Conservation (phyloP, 2,329 filamentous ascomycete species). For the Fusarium sp. region DNA sequence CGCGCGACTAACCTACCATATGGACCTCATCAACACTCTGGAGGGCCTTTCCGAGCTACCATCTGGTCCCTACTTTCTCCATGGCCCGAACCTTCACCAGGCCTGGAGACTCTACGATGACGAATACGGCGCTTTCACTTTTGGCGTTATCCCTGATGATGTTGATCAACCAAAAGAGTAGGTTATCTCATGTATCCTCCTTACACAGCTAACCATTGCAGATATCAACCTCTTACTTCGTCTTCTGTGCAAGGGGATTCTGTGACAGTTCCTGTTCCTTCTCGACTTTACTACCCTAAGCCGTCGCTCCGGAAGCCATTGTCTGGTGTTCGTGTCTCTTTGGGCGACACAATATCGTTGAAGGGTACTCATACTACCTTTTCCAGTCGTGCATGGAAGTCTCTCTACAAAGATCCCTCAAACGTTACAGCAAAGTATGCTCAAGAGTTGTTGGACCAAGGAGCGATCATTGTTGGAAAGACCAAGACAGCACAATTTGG, state of each 20-base stretch:
- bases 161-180: slow-evolving; percentile 46
- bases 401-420: slow-evolving; percentile 59
- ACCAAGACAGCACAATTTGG: slow-evolving; percentile 63
- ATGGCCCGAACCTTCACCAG: slow-evolving; percentile 56
- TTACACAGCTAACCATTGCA: slow-evolving; percentile 30
- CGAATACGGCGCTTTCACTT: slow-evolving; percentile 51
- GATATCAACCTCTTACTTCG: slow-evolving; percentile 49
- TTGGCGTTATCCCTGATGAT: slow-evolving; percentile 54
- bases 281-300: slow-evolving; percentile 50
- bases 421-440: slow-evolving; percentile 62
- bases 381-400: slow-evolving; percentile 69
- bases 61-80: slow-evolving; percentile 56
- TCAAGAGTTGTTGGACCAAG: slow-evolving; percentile 68
- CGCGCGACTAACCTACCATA: slow-evolving; percentile 37
- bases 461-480: slow-evolving; percentile 67
- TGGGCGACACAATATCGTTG: slow-evolving; percentile 52
- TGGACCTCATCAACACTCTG: slow-evolving; percentile 31
- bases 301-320: slow-evolving; percentile 50
- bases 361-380: slow-evolving; percentile 66
- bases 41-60: slow-evolving; percentile 47
- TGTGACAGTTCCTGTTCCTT: slow-evolving; percentile 54
- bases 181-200: neutral
- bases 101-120: slow-evolving; percentile 58
- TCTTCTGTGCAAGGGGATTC: slow-evolving; percentile 44
- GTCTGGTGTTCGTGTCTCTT: slow-evolving; percentile 52